Base-by-base conservation (phyloP, 352 stramenopile species). In the Phytophthora gonapodyides region DNA sequence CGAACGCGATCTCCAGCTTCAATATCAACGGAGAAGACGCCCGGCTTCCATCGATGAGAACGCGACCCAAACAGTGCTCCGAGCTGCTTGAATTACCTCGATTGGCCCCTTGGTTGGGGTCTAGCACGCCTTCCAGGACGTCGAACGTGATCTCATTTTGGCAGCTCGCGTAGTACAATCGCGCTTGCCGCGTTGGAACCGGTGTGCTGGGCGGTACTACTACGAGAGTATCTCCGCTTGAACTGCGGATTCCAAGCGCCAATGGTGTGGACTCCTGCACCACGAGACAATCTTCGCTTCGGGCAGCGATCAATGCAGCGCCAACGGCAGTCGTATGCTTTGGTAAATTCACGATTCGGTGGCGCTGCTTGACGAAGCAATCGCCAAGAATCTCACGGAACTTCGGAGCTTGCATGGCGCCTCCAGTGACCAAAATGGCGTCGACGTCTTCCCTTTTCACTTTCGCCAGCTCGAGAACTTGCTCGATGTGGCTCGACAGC, bases 91-190 rank as follows among this genome's bases (percentile, higher is more conserved):
- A 31, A 13, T 34, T 41, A 36, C 11, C 46, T 31, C 15, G 36
- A 54, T 27, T 67, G n/a, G 7, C 10, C 12, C 54, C 36, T 38
- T 65, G 63, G 9, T 60, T 41, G n/a, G 57, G 47, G 15, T 53
- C 49, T 8, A 19, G 10, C 34, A 63, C 45, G 12, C 60, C 71
- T 67, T 77, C 71, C 13, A 80, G 21, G 9, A 77, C 56, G 44
- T 68, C 61, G 34, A 80, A 71, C 3, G 49, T 19, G 35, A 77
- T 64, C 19, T 69, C 64, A 21, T 36, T 48, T 36, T 77, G 64
- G 50, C 61, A 75, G 27, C 24, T 80, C 15, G 71, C 69, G 37
- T 76, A 80, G 54, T 78, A 80, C 10, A 76, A 1, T 7, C 63
- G 52, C 5, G 64, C 42, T 57, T 80, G 67, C 10, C 51, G 52